phyloP scores from a whole-genome alignment of 805 yeast species.

The Starmerella lactis-condensi region DNA sequence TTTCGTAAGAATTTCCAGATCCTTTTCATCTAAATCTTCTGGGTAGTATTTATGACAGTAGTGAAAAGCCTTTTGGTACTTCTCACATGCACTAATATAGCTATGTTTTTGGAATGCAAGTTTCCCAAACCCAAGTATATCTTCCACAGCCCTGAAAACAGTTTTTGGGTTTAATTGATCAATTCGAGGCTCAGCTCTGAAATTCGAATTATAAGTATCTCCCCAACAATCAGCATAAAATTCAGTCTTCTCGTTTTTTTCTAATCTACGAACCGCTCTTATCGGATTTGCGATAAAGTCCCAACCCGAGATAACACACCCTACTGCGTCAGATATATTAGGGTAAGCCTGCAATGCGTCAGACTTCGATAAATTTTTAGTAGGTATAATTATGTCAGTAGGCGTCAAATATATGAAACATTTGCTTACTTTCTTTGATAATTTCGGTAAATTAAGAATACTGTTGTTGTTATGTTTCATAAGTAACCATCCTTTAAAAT shows the following conservation, averaged over 20 bases:
- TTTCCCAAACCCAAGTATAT: conserved; percentile 44
- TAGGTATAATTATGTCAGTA: too few relatives aligned
- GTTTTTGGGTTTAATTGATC: conserved; percentile 14
- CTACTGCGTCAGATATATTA: too few relatives aligned
- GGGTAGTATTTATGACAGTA: conserved; percentile 61
- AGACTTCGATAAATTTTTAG: too few relatives aligned
- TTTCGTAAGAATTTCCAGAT: conserved; percentile 25
- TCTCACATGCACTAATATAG: conserved; percentile 37
- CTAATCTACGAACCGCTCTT: too few relatives aligned
- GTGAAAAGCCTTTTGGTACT: conserved; percentile 54
- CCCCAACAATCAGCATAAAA: conserved; percentile 14
- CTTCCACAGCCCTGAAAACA: conserved; percentile 8
- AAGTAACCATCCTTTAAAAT: too few relatives aligned
- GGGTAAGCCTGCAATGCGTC: too few relatives aligned
- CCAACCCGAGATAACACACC: too few relatives aligned
- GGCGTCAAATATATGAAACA: too few relatives aligned
- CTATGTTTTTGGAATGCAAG: conserved; percentile 44
- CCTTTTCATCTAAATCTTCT: conserved; percentile 26
- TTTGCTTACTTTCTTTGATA: too few relatives aligned
- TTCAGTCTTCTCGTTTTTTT: conserved; percentile 15
- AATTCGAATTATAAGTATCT: conserved; percentile 15
- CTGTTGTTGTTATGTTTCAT: too few relatives aligned
- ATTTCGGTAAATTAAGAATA: too few relatives aligned
- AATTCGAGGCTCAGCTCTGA: conserved; percentile 16
- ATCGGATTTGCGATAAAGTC: too few relatives aligned